Evolutionary conservation across 768 basidiomycete genomes (phyloP), one percentile per base, ranked within the genome.

Genomic region (Gloeopeniophorella convolvens): DNA sequence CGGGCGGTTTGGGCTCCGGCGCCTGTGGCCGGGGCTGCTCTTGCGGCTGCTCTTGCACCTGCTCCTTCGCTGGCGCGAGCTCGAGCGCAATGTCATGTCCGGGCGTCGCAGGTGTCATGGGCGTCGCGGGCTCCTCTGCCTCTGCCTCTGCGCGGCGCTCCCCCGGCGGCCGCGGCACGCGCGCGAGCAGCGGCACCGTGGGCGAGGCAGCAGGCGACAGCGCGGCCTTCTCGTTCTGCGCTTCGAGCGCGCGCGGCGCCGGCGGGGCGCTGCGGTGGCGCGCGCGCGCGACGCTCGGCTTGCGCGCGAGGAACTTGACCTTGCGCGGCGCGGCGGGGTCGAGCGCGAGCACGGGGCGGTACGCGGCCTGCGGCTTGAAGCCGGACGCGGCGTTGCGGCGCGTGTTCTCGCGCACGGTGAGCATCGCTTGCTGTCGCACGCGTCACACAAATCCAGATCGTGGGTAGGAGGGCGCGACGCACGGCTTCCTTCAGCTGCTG

Each of bases 361-460:
- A 56, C 21, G 42, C 31, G 3, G 51, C 42, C 9, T 47, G 46
- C 5, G 55, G 55, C 28, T 46, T 52, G 35, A 44, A 43, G 3
- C 47, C 42, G 11, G 60, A 42, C 16, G 59, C 37, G 28, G 73
- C 70, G 48, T 76, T 75, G 40, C 61, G 68, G 11, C 66, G 62
- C 1, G 74, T 75, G 57, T 77, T 75, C 48, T 66, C 66, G 41
- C 64, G 66, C 31, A 66, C 59, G 27, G 63, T 57, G 33, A 66
- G 50, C 13, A 57, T 56, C 1, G 60, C 63, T 24, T 61, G 51
- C 65, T 66, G 44, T n/a, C n/a, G n/a, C n/a, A n/a, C 28, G 48
- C 15, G 32, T 24, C n/a, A 31, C 6, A 16, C 9, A 48, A 35
- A 54, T 35, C 18, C 33, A 21, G 28, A n/a, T 24, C 28, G 28